Evolutionary conservation across 2,329 filamentous ascomycete species (phyloP).

Genomic region (Metarhizium humberi): DNA sequence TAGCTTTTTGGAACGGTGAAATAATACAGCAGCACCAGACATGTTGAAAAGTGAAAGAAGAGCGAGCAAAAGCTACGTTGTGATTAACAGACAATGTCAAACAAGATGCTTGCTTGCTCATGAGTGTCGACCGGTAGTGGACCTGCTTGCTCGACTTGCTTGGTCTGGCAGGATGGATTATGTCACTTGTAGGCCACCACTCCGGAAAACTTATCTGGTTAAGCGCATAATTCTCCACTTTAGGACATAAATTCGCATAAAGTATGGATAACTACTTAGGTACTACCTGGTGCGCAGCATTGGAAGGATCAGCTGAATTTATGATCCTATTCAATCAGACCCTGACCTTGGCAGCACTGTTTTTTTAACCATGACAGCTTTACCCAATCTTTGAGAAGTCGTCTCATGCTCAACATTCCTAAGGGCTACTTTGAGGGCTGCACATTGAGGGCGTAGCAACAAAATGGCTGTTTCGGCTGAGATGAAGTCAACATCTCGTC

Average conservation of each 20-base stretch:
- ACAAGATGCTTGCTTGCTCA: not conserved
- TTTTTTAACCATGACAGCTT: not conserved
- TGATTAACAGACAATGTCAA: not conserved
- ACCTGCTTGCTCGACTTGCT: too few species aligned
- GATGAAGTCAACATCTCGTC: not conserved
- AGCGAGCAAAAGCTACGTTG: not conserved
- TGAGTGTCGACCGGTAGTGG: not conserved
- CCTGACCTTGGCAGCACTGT: not conserved
- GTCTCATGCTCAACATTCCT: not conserved
- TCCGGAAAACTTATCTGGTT: not conserved
- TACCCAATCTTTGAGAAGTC: not conserved
- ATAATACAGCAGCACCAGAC: conserved; percentile 22
- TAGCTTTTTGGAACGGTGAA: not conserved
- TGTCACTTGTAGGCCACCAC: not conserved
- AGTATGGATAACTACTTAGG: not conserved
- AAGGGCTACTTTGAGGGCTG: not conserved
- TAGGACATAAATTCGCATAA: not conserved
- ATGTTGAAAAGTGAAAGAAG: conserved; percentile 12
- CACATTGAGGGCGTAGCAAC: not conserved
- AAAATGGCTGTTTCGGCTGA: not conserved
- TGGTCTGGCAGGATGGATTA: not conserved
- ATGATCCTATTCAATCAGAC: not conserved
- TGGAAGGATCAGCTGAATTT: not conserved
- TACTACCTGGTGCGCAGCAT: not conserved
- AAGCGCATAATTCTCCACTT: not conserved